Evolutionary conservation across 2,329 filamentous ascomycete genomes (phyloP).

Genomic region (Neopestalotiopsis sp.): DNA sequence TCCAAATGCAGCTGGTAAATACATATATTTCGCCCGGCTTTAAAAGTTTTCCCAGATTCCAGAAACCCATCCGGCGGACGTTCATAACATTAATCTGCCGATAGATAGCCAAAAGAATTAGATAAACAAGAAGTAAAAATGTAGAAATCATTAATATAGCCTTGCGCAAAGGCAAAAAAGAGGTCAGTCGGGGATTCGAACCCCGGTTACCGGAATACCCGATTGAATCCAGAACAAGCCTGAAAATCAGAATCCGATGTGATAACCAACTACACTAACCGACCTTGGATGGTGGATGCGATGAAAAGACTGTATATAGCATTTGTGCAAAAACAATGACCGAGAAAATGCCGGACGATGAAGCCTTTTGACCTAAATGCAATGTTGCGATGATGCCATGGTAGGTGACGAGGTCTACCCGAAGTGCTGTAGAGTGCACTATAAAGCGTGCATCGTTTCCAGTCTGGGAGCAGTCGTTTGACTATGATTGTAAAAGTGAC

Average conservation of each 20-base stretch:
- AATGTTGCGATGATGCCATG: neutral
- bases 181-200: slow-evolving; percentile 11
- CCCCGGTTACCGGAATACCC: slow-evolving; percentile 5
- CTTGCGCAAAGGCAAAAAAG: neutral
- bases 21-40: too few species aligned
- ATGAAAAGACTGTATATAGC: neutral
- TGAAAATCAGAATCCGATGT: slow-evolving; percentile 12
- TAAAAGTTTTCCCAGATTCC: neutral
- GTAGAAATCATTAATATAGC: neutral
- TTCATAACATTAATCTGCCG: too few species aligned
- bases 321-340: neutral
- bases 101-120: neutral
- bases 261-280: slow-evolving; percentile 12
- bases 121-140: neutral
- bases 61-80: neutral
- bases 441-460: too few species aligned
- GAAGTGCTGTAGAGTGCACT: neutral
- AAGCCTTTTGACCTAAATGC: neutral
- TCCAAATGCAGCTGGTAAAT: too few species aligned
- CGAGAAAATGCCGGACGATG: neutral
- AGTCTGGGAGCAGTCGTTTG: too few species aligned
- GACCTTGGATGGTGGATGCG: neutral
- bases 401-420: neutral
- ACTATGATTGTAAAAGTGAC: too few species aligned
- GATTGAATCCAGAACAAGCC: too few species aligned